These are phyloP conservation scores for Onygenales sp. DNA, from an alignment of 2,329 filamentous ascomycete species.

Conservation along the genomic window DNA sequence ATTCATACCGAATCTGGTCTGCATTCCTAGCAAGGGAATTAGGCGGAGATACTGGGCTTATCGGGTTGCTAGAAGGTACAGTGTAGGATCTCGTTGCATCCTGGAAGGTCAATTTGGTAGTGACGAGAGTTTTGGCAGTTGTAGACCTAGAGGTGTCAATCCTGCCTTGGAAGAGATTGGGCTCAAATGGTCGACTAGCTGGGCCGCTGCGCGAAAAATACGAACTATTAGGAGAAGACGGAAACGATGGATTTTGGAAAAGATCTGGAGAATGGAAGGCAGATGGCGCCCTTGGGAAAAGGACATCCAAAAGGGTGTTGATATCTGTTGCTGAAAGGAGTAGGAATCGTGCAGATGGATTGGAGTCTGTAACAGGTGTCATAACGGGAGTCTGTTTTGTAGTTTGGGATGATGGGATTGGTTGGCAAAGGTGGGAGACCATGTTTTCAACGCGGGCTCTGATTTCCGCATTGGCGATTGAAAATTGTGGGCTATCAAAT, in stretches of 20 bases:
- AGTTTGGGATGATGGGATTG: conserved; percentile 4
- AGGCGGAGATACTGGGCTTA: conserved; percentile 13
- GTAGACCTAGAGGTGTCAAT: conserved; percentile 18
- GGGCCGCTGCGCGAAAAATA: conserved; percentile 15
- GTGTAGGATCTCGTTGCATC: conserved; percentile 12
- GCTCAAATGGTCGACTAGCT: conserved; percentile 16
- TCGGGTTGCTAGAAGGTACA: conserved; percentile 7
- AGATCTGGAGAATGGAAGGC: conserved; percentile 14
- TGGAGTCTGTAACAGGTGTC: conserved; percentile 33
- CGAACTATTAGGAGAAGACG: conserved; percentile 18
- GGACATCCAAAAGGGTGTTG: conserved; percentile 67
- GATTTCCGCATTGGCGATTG: conserved; percentile 24
- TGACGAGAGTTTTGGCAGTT: conserved; percentile 20
- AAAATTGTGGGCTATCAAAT: conserved; percentile 24
- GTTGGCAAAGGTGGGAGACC: conserved; percentile 21
- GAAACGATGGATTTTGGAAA: conserved; percentile 17
- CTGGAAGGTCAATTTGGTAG: conserved; percentile 21
- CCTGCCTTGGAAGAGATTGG: conserved; percentile 24
- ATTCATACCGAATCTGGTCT: conserved; percentile 32
- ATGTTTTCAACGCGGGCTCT: conserved; percentile 29
- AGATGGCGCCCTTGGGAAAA: conserved; percentile 51
- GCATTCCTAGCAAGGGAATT: conserved; percentile 23
- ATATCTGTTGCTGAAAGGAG: conserved; percentile 66
- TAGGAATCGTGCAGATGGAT: conserved; percentile 43
- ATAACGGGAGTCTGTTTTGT: conserved; percentile 2